A percentile compares a stretch with the other conserved stretches of the same genome.
Evolutionary conservation across 345 rosid genomes (phyloP).

Genomic region (Ailanthus altissimus): DNA sequence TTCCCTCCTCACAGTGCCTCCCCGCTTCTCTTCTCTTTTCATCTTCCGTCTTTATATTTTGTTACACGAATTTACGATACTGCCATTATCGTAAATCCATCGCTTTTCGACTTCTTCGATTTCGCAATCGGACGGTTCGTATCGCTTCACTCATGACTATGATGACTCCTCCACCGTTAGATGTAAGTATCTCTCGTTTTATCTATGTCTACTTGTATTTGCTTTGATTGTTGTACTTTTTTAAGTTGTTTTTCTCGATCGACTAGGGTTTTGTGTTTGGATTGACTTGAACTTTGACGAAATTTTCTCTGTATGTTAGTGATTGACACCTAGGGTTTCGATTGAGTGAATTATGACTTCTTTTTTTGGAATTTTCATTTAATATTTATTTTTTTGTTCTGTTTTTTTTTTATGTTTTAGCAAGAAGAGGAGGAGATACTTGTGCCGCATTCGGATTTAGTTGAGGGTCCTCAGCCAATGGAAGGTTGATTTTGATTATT

Average conservation of each 20-base stretch:
- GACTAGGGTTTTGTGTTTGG: slow-evolving; percentile 32
- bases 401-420: slow-evolving; percentile 41
- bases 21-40: slow-evolving; percentile 16
- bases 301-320: neutral
- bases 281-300: slow-evolving; percentile 30
- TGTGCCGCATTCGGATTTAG: slow-evolving; percentile 83
- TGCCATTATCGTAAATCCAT: neutral
- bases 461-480: slow-evolving; percentile 89
- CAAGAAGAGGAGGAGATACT: slow-evolving; percentile 96
- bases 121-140: slow-evolving; percentile 43
- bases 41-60: neutral
- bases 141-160: slow-evolving; percentile 58
- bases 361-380: slow-evolving; percentile 7
- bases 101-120: slow-evolving; percentile 9
- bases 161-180: slow-evolving; percentile 81
- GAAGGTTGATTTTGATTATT: slow-evolving; percentile 54
- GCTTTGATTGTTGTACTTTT: neutral
- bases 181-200: slow-evolving; percentile 47
- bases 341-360: slow-evolving; percentile 18
- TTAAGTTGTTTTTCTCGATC: slow-evolving; percentile 10
- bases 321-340: slow-evolving; percentile 32
- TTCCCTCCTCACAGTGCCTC: slow-evolving; percentile 25
- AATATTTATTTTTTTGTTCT: slow-evolving; percentile 11
- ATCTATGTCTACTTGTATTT: slow-evolving; percentile 20
- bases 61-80: neutral